Base-by-base conservation (phyloP, 192 early-diverging fungal genomes). In the Cladochytrium replicatum region DNA sequence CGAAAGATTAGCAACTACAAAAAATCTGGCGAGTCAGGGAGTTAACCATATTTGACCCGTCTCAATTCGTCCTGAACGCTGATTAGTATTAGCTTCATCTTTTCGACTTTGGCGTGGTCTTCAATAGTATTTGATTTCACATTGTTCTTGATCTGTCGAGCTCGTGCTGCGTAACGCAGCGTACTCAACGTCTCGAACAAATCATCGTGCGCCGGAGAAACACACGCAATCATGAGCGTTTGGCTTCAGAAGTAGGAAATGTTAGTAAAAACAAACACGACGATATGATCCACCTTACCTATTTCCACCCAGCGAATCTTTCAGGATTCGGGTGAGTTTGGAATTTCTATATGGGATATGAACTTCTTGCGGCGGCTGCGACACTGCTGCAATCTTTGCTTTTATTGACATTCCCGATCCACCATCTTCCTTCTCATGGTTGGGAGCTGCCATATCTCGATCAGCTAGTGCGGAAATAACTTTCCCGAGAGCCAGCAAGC, bases 61-160 rank as follows among this genome's bases (percentile, higher is more conserved):
- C 34, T 13, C 34, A 37, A 60, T 55, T 43, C 34, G 13, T 37
- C 34, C 13, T 37, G 13, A 17, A 37, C 34, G 13, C 34, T 37
- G 13, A 13, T 17, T 13, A 37, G 34, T 13, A 37, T 37, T 13
- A 37, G 13, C 17, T 37, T 37, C 17, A 37, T 13, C 17, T 37
- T 13, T 17, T 37, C 34, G 13, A 17, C 34, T 37, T 37, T 37
- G 13, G 34, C 17, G 17, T 13, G 13, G 34, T 37, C 34, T 37
- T 37, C 34, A 13, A 13, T 13, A 13, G 34, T 13, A 37, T 21
- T 11, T 3, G 48, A 38, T 41, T 46, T 7, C 19, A 79, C 80
- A 29, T 76, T 71, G 63, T 91, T 91, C 47, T 82, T 81, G 64
- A 91, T 91, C 42, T 87, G 85, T 54, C 88, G 70, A 5, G 88